These are phyloP conservation scores for Clonostachys rosea DNA, from an alignment of 2,329 filamentous ascomycete genomes.

Conservation along the genomic window DNA sequence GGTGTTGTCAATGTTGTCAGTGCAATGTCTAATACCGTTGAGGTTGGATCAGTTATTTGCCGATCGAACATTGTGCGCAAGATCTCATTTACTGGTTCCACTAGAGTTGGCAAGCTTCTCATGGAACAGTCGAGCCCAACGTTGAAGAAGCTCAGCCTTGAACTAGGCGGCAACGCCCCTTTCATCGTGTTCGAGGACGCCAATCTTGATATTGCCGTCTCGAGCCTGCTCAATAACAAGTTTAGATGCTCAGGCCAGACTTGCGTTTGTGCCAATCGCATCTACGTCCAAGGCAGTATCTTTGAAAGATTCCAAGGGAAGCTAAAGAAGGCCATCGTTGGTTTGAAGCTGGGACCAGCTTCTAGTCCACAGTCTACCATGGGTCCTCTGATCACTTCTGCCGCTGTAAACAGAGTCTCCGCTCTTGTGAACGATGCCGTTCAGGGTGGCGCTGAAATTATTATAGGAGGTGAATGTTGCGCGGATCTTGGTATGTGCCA, in stretches of 20 bases:
- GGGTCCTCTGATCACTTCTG: slow-evolving; percentile 55
- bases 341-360: slow-evolving; percentile 31
- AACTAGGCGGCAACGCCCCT: slow-evolving; percentile 90
- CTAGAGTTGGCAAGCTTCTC: slow-evolving; percentile 63
- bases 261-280: slow-evolving; percentile 83
- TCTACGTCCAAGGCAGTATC: slow-evolving; percentile 73
- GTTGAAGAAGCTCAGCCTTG: slow-evolving; percentile 78
- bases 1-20: slow-evolving; percentile 90
- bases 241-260: slow-evolving; percentile 94
- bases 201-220: slow-evolving; percentile 78
- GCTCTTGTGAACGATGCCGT: slow-evolving; percentile 54
- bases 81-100: slow-evolving; percentile 87
- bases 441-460: slow-evolving; percentile 51
- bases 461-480: slow-evolving; percentile 42
- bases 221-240: slow-evolving; percentile 78
- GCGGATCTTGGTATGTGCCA: no score
- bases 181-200: slow-evolving; percentile 97
- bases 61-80: slow-evolving; percentile 72
- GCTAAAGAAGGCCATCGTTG: slow-evolving; percentile 18
- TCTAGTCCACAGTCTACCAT: slow-evolving; percentile 38
- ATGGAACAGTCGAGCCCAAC: slow-evolving; percentile 84
- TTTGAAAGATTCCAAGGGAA: slow-evolving; percentile 69
- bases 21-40: slow-evolving; percentile 70
- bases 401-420: slow-evolving; percentile 54
- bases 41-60: slow-evolving; percentile 75